Percentiles rank a stretch among this genome's conserved stretches.
These are phyloP conservation scores for Phytophthora cactorum DNA, from an alignment of 352 stramenopile species.

Conservation along the genomic window DNA sequence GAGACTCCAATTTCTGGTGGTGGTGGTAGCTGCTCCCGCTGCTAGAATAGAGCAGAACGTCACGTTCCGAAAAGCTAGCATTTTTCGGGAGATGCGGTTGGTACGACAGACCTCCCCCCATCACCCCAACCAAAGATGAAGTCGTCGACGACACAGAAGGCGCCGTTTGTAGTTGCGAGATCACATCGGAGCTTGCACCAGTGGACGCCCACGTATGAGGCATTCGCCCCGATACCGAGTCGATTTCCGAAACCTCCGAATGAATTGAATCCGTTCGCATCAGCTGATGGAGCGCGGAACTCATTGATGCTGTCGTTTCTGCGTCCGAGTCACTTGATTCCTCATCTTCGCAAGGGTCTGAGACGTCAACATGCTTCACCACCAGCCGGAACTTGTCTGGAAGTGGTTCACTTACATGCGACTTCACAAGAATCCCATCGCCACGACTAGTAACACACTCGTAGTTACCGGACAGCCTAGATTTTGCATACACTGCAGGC, in stretches of 20 bases:
- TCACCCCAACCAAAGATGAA: conserved; percentile 35
- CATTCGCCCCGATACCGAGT: conserved; percentile 51
- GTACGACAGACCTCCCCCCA: conserved; percentile 21
- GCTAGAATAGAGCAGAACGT: conserved; percentile 58
- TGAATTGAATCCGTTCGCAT: conserved; percentile 69
- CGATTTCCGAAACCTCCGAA: conserved; percentile 74
- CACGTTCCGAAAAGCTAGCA: conserved; percentile 54
- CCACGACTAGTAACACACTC: conserved; percentile 20
- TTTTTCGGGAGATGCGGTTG: conserved; percentile 26
- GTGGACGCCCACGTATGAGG: conserved; percentile 45
- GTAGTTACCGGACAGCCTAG: conserved; percentile 31
- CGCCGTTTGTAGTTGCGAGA: conserved; percentile 25
- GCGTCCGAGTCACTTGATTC: conserved; percentile 47
- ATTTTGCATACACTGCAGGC: conserved; percentile 55
- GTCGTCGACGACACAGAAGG: conserved; percentile 42
- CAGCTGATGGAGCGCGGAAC: conserved; percentile 41
- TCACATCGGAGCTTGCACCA: conserved; percentile 44
- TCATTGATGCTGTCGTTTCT: conserved; percentile 45
- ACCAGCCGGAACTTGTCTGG: conserved; percentile 38
- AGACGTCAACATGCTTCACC: conserved; percentile 26
- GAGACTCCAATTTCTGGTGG: conserved; percentile 18
- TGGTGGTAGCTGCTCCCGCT: conserved; percentile 27
- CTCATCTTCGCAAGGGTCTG: conserved; percentile 19
- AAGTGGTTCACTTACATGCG: conserved; percentile 4
- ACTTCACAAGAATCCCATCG: conserved; percentile 14